phyloP scores from a whole-genome alignment of 805 yeast species.

The Wickerhamomyces silvicola region DNA sequence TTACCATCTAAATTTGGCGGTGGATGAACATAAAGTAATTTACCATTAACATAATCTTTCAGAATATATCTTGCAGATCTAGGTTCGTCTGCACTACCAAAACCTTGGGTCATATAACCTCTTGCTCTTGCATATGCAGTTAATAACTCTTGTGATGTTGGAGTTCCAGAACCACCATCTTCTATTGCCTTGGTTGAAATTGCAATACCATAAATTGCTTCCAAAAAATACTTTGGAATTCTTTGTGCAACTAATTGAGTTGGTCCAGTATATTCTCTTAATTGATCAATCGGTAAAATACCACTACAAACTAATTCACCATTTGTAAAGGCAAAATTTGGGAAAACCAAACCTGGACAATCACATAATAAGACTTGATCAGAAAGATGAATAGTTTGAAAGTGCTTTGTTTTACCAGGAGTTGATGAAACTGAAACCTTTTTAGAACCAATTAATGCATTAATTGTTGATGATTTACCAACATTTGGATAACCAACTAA shows the following conservation, averaged over 20 bases:
- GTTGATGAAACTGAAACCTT: slow-evolving; percentile 98
- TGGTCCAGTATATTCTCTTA: slow-evolving; percentile 90
- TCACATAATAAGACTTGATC: slow-evolving; percentile 85
- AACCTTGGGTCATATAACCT: slow-evolving; percentile 96
- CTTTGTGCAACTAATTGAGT: slow-evolving; percentile 77
- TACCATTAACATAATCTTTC: slow-evolving; percentile 94
- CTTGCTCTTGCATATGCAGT: slow-evolving; percentile 93
- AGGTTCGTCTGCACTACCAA: slow-evolving; percentile 94
- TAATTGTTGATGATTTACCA: slow-evolving; percentile 96
- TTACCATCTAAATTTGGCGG: slow-evolving; percentile 71
- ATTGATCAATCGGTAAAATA: slow-evolving; percentile 96
- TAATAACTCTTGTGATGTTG: slow-evolving; percentile 83
- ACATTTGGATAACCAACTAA: slow-evolving; percentile 97
- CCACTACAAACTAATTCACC: slow-evolving; percentile 98
- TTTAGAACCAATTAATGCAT: slow-evolving; percentile 92
- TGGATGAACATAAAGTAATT: slow-evolving; percentile 75
- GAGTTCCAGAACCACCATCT: slow-evolving; percentile 87
- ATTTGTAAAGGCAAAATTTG: slow-evolving; percentile 92
- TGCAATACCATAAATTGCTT: slow-evolving; percentile 89
- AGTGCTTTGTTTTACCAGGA: slow-evolving; percentile 98
- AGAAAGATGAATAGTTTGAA: slow-evolving; percentile 87
- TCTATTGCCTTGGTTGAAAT: slow-evolving; percentile 67
- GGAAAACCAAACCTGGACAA: slow-evolving; percentile 98
- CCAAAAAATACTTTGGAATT: slow-evolving; percentile 82
- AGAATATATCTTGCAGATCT: slow-evolving; percentile 88